Evolutionary conservation across 2,329 filamentous ascomycete species (phyloP), one percentile per base, ranked within the genome.

Genomic region (Aspergillus proliferans): DNA sequence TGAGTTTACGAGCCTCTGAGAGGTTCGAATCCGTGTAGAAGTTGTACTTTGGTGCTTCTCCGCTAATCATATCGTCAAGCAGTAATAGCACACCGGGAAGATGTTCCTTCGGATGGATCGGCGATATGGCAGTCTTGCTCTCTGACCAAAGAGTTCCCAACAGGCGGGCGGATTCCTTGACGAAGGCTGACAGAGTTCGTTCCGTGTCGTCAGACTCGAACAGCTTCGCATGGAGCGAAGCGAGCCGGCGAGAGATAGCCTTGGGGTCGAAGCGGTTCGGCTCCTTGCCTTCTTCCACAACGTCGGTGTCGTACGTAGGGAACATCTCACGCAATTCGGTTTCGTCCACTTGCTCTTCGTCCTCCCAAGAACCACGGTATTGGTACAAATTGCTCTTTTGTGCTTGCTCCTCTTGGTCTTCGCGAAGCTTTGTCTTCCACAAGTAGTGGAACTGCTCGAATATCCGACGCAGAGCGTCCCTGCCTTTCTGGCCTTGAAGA

Each of bases 11-110:
- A 8, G 84, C 83, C 70, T 97, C 88, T 1, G 74, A 67, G 10
- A 92, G 72, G 59, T 97, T 94, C 2, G 85, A 68, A 60, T 95
- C 85, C 0, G 81, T 84, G 68, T 98, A 98, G 67, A 98, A 96
- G 69, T 95, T 95, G 73, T 92, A 94, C 21, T 73, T 67, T 28
- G 57, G 63, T 19, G 64, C 66, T 45, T 79, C 77, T 34, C 73
- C 71, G 34, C 76, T 66, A 26, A 82, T 68, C 57, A 82, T 80
- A 52, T 86, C 80, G 49, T 85, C 76, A 1, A 95, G 67, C 1
- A 81, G 71, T 15, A 92, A 70, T 21, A 91, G 69, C 0, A 86
- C 76, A 2, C 81, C 80, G 2, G 88, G 79, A 22, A 95, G 73
- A 43, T 90, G 75, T 46, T 74, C 73, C 46, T 75, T 74, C 22